A percentile compares a stretch with the other conserved stretches of the same genome.
Evolutionary conservation across 2,329 filamentous ascomycete genomes (phyloP).

Genomic region (Raffaelea arxii): DNA sequence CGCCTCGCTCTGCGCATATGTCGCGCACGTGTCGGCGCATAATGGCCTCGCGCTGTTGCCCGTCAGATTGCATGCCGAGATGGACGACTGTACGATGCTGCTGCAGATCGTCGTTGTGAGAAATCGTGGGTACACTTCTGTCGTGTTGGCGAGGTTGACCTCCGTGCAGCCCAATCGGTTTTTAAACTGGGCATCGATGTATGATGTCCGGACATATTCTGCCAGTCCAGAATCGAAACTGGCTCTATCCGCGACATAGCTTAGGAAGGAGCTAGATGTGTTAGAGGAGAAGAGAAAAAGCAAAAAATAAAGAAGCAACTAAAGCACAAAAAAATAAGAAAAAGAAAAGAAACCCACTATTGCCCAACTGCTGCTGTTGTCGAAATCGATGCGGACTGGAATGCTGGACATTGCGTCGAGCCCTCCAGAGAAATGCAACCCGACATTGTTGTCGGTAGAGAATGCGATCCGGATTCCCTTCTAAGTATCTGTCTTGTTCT

Average conservation of each 20-base stretch:
- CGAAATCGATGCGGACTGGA: constrained; percentile 60
- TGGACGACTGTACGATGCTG: constrained; percentile 84
- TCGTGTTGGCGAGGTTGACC: constrained; percentile 69
- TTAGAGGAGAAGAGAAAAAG: background rate
- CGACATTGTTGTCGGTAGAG: too few relatives aligned
- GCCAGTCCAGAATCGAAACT: constrained; percentile 70
- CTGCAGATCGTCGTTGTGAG: constrained; percentile 90
- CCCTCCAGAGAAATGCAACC: constrained; percentile 57
- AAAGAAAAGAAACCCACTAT: constrained; percentile 17
- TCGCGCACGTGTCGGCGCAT: constrained; percentile 82
- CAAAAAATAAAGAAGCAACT: background rate
- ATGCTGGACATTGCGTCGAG: constrained; percentile 64
- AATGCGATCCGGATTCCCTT: too few relatives aligned
- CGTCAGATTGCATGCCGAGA: constrained; percentile 56
- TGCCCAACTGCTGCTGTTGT: constrained; percentile 24
- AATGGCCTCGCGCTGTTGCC: constrained; percentile 59
- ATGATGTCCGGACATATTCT: constrained; percentile 64
- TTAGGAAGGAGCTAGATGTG: constrained; percentile 64
- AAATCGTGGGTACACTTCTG: constrained; percentile 82
- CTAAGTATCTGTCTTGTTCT: too few relatives aligned
- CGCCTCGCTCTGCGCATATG: constrained; percentile 82
- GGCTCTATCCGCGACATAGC: constrained; percentile 63
- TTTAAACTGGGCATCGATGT: constrained; percentile 68
- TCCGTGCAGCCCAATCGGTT: constrained; percentile 69
- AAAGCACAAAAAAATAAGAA: background rate